Conservation (phyloP, 1,284 basidiomycete genomes). For the Baeospora myosura region DNA sequence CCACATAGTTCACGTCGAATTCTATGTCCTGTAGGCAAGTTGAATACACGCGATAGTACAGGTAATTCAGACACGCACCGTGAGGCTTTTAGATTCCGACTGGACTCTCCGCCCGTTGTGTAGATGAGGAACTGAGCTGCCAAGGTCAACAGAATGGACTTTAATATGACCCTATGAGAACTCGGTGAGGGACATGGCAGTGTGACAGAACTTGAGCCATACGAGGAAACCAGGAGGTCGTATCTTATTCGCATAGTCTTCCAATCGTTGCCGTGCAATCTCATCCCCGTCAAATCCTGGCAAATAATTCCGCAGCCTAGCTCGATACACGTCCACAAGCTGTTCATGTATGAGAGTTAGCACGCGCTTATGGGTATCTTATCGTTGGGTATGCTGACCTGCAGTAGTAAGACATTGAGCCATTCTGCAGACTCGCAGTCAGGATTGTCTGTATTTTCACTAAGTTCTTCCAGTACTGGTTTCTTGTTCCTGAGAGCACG, state of each 20-base stretch:
- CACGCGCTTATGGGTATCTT: too few relatives aligned
- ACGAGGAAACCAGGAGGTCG: constrained; percentile 65
- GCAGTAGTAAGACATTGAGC: constrained; percentile 64
- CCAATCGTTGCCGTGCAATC: constrained; percentile 58
- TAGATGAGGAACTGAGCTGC: constrained; percentile 59
- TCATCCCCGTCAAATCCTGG: constrained; percentile 64
- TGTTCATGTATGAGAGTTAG: constrained; percentile 21
- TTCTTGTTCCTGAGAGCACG: constrained; percentile 28
- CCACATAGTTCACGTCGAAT: constrained; percentile 63
- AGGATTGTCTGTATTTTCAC: constrained; percentile 16
- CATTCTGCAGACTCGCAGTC: constrained; percentile 62
- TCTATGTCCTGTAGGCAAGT: constrained; percentile 39
- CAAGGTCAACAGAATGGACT: constrained; percentile 69
- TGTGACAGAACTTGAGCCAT: constrained; percentile 19
- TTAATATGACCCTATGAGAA: constrained; percentile 62
- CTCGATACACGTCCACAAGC: constrained; percentile 66
- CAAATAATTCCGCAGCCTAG: constrained; percentile 57
- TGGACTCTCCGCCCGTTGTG: constrained; percentile 43
- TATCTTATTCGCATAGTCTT: constrained; percentile 63
- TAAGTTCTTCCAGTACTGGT: constrained; percentile 20
- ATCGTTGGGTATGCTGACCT: constrained; percentile 52
- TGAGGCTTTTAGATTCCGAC: not conserved
- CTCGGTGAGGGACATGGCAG: constrained; percentile 5
- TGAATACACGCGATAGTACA: constrained; percentile 1
- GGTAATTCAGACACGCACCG: not conserved